A percentile compares a stretch with the other conserved stretches of the same genome.
Conservation (phyloP, 371 early-diverging fungal species). For the Mortierella sp. region DNA sequence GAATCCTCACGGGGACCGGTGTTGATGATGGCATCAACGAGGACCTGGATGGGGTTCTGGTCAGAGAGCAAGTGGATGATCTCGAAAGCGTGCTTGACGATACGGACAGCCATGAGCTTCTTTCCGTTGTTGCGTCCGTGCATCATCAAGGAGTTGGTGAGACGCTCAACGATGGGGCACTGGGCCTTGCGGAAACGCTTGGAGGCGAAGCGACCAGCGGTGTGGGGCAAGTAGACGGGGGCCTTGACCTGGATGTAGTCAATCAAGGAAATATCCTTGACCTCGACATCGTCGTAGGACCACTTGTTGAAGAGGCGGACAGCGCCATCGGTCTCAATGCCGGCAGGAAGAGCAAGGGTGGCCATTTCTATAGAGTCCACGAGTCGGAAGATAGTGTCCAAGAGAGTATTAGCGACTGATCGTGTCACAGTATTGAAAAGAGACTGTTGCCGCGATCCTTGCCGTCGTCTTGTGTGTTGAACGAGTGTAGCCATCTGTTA, state of each 20-base stretch:
- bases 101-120: conserved; percentile 99
- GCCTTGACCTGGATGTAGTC: conserved; percentile 97
- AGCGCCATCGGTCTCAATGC: conserved; percentile 76
- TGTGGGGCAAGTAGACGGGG: conserved; percentile 98
- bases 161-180: conserved; percentile 99
- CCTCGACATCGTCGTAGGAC: conserved; percentile 96
- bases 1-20: conserved; percentile 99
- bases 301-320: conserved; percentile 95
- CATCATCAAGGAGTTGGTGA: conserved; percentile 99
- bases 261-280: conserved; percentile 95
- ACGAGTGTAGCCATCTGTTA: not conserved
- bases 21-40: conserved; percentile 99
- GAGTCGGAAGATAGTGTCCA: not conserved
- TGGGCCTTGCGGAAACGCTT: conserved; percentile 99
- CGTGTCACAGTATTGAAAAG: not conserved
- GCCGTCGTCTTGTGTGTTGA: too few species aligned
- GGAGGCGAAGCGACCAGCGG: conserved; percentile 98
- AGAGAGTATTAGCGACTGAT: not conserved
- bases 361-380: conserved; percentile 62
- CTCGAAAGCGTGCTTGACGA: conserved; percentile 99
- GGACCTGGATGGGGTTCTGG: conserved; percentile 99
- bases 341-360: conserved; percentile 77
- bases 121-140: conserved; percentile 99
- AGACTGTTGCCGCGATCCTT: not conserved
- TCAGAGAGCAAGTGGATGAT: conserved; percentile 99